A percentile compares a stretch with the other conserved stretches of the same genome.
Evolutionary conservation across 345 rosid species (phyloP).

Genomic region (Salix udensis): DNA sequence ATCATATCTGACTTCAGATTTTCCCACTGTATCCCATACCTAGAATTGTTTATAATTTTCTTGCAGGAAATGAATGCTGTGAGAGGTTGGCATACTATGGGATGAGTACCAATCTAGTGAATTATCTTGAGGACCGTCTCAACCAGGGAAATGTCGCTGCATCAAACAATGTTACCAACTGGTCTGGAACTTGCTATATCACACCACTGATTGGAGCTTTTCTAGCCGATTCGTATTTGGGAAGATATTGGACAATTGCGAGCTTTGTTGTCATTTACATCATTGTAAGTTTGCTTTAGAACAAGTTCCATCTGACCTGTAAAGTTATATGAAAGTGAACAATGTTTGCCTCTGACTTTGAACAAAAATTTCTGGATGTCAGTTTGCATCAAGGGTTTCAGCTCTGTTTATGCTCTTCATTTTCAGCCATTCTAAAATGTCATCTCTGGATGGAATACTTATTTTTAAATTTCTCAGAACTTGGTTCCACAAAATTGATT

Average conservation of each 20-base stretch:
- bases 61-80: slow-evolving; percentile 73
- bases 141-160: slow-evolving; percentile 73
- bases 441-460: background rate
- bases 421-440: background rate
- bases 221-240: slow-evolving; percentile 88
- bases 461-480: background rate
- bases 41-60: background rate
- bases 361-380: background rate
- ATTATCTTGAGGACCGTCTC: slow-evolving; percentile 60
- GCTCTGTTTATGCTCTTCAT: background rate
- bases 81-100: slow-evolving; percentile 98
- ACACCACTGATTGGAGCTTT: slow-evolving; percentile 92
- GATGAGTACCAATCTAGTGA: slow-evolving; percentile 95
- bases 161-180: slow-evolving; percentile 76
- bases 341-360: background rate
- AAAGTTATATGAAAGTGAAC: background rate
- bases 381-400: background rate
- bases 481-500: background rate
- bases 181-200: slow-evolving; percentile 91
- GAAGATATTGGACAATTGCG: slow-evolving; percentile 89
- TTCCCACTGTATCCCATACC: background rate
- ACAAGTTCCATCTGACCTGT: background rate
- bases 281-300: slow-evolving; percentile 48
- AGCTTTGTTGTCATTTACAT: slow-evolving; percentile 65
- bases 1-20: background rate